Evolutionary conservation across 176 grass and related monocot genomes (phyloP).

Genomic region (Bromus sterilis): DNA sequence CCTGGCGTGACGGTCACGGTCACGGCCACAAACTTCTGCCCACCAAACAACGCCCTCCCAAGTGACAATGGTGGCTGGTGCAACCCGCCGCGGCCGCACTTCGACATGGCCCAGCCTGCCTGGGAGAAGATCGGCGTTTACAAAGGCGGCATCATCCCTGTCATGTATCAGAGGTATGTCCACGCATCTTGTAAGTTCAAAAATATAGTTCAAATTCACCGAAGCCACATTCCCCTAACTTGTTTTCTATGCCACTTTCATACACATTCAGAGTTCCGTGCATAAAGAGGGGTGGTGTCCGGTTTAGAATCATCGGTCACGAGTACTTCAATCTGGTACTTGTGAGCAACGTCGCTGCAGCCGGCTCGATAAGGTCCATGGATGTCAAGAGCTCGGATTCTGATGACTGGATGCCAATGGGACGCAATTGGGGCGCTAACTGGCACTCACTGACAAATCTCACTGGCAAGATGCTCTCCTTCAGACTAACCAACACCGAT

Average conservation of each 20-base stretch:
- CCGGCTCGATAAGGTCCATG: background rate
- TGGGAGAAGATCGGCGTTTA: slow-evolving; percentile 44
- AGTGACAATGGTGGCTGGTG: slow-evolving; percentile 38
- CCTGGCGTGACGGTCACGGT: slow-evolving; percentile 15
- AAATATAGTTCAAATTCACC: background rate
- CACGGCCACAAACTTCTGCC: slow-evolving; percentile 40
- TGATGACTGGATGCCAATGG: background rate
- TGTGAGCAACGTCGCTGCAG: background rate
- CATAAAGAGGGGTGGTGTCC: background rate
- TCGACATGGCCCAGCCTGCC: slow-evolving; percentile 47
- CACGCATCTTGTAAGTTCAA: background rate
- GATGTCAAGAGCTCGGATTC: background rate
- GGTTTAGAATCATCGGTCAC: background rate
- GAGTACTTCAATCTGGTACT: background rate
- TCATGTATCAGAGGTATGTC: background rate
- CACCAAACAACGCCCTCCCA: background rate
- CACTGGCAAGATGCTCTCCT: background rate
- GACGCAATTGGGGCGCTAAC: background rate
- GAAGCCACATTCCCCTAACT: background rate
- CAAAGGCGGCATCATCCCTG: slow-evolving; percentile 35
- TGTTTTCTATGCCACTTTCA: background rate
- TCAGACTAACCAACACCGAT: background rate
- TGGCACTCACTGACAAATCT: background rate
- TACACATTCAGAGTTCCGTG: background rate
- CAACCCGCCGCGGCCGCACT: slow-evolving; percentile 27